Percentiles rank a stretch among this genome's conserved stretches.
These are phyloP conservation scores for Malus orientalis DNA, from an alignment of 306 rosid species.

Conservation along the genomic window DNA sequence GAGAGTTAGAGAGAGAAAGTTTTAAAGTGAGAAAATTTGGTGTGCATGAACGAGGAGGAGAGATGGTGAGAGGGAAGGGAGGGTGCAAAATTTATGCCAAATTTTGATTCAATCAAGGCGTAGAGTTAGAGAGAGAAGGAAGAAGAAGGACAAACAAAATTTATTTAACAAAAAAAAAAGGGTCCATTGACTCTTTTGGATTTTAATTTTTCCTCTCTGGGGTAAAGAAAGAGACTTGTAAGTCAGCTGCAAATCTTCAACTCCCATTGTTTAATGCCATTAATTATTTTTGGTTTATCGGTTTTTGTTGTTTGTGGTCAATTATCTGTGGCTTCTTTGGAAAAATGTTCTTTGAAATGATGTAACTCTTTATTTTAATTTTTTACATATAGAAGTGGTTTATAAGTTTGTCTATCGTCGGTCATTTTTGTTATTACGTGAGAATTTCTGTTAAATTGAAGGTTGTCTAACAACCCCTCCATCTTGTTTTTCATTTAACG, in stretches of 20 bases:
- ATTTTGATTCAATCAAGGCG: neutral
- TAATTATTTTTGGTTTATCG: neutral
- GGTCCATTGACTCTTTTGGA: neutral
- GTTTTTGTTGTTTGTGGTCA: neutral
- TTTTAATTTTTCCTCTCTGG: neutral
- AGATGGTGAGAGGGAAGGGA: neutral
- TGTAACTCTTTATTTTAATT: no score
- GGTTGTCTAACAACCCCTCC: no score
- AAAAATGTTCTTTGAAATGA: no score
- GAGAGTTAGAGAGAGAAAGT: neutral
- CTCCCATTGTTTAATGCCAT: neutral
- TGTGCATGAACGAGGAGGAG: neutral
- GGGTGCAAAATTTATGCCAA: neutral
- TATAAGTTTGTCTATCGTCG: rapidly evolving
- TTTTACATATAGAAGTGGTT: rapidly evolving
- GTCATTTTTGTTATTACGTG: no score
- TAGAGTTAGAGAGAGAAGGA: no score
- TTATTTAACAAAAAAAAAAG: neutral
- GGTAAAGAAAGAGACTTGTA: neutral
- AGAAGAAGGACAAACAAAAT: neutral
- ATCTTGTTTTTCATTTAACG: no score
- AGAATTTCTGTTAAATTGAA: no score
- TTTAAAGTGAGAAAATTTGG: neutral
- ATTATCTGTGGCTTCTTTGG: no score
- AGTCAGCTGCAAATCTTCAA: constrained; percentile 9